phyloP scores from a whole-genome alignment of 2,329 filamentous ascomycete species.

The Arthrocladium fulminans region DNA sequence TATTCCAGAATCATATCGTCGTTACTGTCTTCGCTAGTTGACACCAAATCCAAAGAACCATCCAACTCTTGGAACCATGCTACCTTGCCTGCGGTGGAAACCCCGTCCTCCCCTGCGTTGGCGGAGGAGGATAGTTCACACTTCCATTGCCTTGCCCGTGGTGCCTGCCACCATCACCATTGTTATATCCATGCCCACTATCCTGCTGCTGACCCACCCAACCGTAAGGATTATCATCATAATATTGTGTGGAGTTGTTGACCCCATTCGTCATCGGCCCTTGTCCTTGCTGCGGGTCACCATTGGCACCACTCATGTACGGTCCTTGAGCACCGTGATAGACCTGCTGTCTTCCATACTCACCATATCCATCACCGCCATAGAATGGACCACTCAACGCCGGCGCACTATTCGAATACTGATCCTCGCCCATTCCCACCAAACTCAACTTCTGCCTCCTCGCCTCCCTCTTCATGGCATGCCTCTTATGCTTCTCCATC shows the following conservation, averaged over 20 bases:
- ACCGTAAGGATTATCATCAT: constrained; percentile 7
- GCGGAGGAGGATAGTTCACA: background rate
- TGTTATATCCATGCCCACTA: background rate
- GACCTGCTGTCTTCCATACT: background rate
- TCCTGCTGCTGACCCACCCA: constrained; percentile 2
- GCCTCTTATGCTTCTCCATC: constrained; percentile 38
- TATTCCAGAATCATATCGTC: no score
- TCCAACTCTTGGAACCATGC: no score
- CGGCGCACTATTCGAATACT: background rate
- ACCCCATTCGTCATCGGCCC: constrained; percentile 1
- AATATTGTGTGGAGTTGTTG: constrained; percentile 2
- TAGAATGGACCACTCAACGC: constrained; percentile 3
- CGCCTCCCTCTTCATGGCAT: constrained; percentile 20
- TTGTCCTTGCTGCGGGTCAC: background rate
- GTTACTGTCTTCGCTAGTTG: no score
- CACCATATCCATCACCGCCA: background rate
- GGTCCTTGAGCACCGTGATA: background rate
- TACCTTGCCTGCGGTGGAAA: constrained; percentile 4
- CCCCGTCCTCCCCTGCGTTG: constrained; percentile 2
- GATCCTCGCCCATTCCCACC: background rate
- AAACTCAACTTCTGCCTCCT: constrained; percentile 16
- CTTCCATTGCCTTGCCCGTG: background rate
- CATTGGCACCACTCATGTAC: constrained; percentile 9
- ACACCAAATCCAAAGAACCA: no score
- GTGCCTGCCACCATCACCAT: background rate